Conservation (phyloP, 2,329 filamentous ascomycete genomes). For the Tolypocladium ophioglossoides region DNA sequence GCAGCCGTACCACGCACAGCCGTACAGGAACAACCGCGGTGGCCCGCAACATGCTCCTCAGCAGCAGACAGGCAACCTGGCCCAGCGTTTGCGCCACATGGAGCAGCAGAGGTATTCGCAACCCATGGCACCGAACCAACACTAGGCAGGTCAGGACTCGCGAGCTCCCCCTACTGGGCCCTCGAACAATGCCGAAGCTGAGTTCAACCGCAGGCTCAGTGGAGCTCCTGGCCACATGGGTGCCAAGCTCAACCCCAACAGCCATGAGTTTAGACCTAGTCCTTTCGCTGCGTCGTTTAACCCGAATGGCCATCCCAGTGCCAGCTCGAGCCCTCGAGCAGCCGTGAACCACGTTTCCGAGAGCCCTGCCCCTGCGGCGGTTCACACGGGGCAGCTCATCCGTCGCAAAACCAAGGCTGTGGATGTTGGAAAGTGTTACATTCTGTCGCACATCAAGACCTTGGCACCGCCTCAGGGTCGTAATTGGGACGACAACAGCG, state of each 20-base stretch:
- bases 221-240: constrained; percentile 40
- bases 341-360: constrained; percentile 39
- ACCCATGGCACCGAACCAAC: constrained; percentile 30
- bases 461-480: constrained; percentile 40
- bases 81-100: constrained; percentile 38
- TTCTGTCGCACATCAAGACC: constrained; percentile 43
- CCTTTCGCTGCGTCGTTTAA: constrained; percentile 73
- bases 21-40: constrained; percentile 37
- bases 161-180: constrained; percentile 68
- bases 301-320: constrained; percentile 54
- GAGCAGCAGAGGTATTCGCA: constrained; percentile 42
- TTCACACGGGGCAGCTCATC: constrained; percentile 37
- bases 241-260: constrained; percentile 53
- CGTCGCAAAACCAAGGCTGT: constrained; percentile 62
- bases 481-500: constrained; percentile 66
- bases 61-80: constrained; percentile 33
- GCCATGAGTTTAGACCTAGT: constrained; percentile 75
- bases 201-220: constrained; percentile 43
- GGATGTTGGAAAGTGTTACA: constrained; percentile 57
- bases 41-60: constrained; percentile 29
- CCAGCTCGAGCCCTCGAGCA: constrained; percentile 61
- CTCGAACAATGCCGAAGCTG: constrained; percentile 41
- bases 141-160: constrained; percentile 50
- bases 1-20: constrained; percentile 33
- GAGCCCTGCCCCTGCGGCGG: constrained; percentile 10